These are phyloP conservation scores for Neonectria neomacrospora DNA, from an alignment of 2,329 filamentous ascomycete genomes.

Conservation along the genomic window DNA sequence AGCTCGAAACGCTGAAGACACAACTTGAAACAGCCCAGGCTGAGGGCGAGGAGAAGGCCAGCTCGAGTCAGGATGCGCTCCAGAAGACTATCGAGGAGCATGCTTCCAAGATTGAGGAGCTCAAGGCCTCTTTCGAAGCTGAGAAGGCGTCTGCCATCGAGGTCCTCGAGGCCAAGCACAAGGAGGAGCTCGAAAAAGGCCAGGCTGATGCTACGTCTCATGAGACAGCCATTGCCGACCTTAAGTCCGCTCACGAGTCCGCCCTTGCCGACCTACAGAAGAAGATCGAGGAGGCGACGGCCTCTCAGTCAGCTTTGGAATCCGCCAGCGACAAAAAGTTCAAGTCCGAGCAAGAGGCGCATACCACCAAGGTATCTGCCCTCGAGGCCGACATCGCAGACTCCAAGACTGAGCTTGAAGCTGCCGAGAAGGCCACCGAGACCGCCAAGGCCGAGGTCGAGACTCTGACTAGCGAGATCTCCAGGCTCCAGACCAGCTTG, in stretches of 20 bases:
- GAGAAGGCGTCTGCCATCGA: conserved; percentile 62
- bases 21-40: conserved; percentile 58
- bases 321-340: conserved; percentile 57
- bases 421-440: conserved; percentile 58
- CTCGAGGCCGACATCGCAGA: conserved; percentile 64
- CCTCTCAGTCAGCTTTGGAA: conserved; percentile 59
- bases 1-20: conserved; percentile 61
- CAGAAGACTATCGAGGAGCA: conserved; percentile 59
- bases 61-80: conserved; percentile 48
- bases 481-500: conserved; percentile 53
- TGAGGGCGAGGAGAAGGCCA: conserved; percentile 50
- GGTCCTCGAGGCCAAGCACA: conserved; percentile 64
- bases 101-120: conserved; percentile 58
- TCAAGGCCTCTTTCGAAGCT: conserved; percentile 61
- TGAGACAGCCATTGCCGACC: conserved; percentile 60
- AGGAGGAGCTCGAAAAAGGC: conserved; percentile 60
- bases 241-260: conserved; percentile 62
- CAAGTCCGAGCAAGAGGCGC: conserved; percentile 58
- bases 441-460: conserved; percentile 58
- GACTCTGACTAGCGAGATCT: conserved; percentile 54
- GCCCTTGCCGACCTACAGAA: conserved; percentile 62
- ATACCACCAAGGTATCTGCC: conserved; percentile 57
- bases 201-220: conserved; percentile 58
- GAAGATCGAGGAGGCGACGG: conserved; percentile 64
- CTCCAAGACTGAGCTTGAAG: conserved; percentile 60